Evolutionary conservation across 257 asterid genomes (phyloP).

Genomic region (Sherardia arvensis): DNA sequence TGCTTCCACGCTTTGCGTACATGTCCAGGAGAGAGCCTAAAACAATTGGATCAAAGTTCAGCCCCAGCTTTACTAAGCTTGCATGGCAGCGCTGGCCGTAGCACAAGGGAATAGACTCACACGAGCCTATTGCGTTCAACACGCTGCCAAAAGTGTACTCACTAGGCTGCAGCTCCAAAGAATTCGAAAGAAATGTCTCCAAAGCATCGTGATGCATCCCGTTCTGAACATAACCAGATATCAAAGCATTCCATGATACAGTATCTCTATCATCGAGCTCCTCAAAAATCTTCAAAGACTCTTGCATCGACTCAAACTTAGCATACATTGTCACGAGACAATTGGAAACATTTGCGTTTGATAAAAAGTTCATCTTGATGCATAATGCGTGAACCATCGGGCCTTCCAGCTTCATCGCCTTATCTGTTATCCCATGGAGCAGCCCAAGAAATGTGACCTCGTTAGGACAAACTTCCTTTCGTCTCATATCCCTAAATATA

Average conservation of each 20-base stretch:
- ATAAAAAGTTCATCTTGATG: constrained; percentile 44
- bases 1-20: constrained; percentile 93
- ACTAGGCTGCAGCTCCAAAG: constrained; percentile 49
- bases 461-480: constrained; percentile 53
- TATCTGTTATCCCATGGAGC: constrained; percentile 51
- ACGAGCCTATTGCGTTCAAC: constrained; percentile 71
- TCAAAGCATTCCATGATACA: constrained; percentile 73
- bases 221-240: constrained; percentile 65
- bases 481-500: constrained; percentile 56
- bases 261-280: constrained; percentile 49
- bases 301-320: constrained; percentile 45
- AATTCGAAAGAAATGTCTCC: constrained; percentile 38
- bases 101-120: constrained; percentile 63
- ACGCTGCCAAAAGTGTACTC: constrained; percentile 80
- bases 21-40: constrained; percentile 82
- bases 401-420: constrained; percentile 49
- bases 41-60: constrained; percentile 44
- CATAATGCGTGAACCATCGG: constrained; percentile 60
- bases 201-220: constrained; percentile 72
- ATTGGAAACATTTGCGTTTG: constrained; percentile 58
- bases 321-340: constrained; percentile 91
- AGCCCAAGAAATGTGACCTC: constrained; percentile 79
- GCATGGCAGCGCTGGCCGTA: constrained; percentile 66
- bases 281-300: constrained; percentile 46
- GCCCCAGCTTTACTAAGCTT: constrained; percentile 46